phyloP scores from a whole-genome alignment of 78 protist genomes.

The Dictyostelium brefeldianum region DNA sequence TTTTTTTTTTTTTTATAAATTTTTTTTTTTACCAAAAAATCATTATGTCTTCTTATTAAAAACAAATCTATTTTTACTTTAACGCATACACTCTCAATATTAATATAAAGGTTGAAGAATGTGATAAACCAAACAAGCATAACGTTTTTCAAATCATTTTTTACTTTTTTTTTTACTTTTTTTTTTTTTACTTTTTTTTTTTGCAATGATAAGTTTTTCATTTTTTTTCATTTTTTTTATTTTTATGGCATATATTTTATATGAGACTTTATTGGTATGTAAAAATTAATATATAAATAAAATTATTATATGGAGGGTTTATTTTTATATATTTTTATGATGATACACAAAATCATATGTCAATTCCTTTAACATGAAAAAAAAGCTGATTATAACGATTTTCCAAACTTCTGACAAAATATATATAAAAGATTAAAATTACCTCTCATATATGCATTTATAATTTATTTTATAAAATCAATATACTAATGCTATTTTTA shows the following conservation, averaged over 20 bases:
- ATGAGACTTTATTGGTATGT: background rate
- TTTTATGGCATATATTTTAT: background rate
- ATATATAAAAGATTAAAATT: background rate
- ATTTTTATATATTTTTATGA: background rate
- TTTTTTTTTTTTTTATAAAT: background rate
- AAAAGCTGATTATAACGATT: conserved; percentile 26
- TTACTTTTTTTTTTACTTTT: background rate
- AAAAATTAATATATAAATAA: background rate
- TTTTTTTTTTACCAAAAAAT: conserved; percentile 15
- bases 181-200: background rate
- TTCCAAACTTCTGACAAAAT: conserved; percentile 20
- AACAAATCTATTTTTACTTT: too few relatives aligned
- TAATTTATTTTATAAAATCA: background rate
- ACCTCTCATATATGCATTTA: too few relatives aligned
- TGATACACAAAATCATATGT: conserved; percentile 30
- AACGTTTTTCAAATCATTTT: too few relatives aligned
- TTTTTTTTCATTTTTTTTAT: background rate
- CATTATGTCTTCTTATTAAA: too few relatives aligned
- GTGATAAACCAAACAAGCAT: too few relatives aligned
- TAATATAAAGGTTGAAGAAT: too few relatives aligned
- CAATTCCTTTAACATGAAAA: conserved; percentile 53
- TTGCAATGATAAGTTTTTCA: background rate
- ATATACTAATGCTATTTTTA: too few relatives aligned
- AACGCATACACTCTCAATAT: too few relatives aligned
- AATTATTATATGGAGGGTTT: background rate